These are phyloP conservation scores for Carallia pectinifolia DNA, from an alignment of 345 rosid species.

Conservation along the genomic window DNA sequence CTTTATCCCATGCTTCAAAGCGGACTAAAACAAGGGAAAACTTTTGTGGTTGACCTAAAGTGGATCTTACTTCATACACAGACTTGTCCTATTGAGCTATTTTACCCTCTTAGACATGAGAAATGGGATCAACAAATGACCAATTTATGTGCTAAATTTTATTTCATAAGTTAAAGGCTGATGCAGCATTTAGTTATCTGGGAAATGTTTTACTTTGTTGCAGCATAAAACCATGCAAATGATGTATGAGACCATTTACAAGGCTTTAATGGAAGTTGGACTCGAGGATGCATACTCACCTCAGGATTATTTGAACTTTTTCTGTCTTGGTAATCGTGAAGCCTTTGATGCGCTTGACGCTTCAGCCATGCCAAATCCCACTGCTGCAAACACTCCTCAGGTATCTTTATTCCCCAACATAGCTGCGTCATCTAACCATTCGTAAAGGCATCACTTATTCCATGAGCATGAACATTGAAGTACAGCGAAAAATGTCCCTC, in stretches of 20 bases:
- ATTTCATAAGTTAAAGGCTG: slow-evolving; percentile 5
- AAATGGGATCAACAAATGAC: background rate
- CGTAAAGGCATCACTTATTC: background rate
- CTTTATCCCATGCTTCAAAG: no score
- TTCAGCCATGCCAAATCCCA: slow-evolving; percentile 34
- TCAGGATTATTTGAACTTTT: slow-evolving; percentile 86
- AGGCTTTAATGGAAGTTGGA: slow-evolving; percentile 83
- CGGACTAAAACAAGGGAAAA: no score
- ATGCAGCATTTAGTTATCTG: slow-evolving; percentile 11
- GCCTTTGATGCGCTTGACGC: slow-evolving; percentile 19
- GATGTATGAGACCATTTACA: slow-evolving; percentile 93
- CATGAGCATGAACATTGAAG: background rate
- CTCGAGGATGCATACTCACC: slow-evolving; percentile 64
- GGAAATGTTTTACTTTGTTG: slow-evolving; percentile 18
- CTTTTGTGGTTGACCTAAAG: no score
- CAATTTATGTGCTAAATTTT: background rate
- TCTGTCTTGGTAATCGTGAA: slow-evolving; percentile 95
- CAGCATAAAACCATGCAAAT: slow-evolving; percentile 97
- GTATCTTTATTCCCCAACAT: slow-evolving; percentile 34
- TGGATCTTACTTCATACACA: no score
- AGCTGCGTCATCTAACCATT: background rate
- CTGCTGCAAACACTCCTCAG: slow-evolving; percentile 58
- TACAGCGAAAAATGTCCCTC: no score
- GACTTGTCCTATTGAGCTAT: background rate
- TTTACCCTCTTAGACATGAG: background rate